Evolutionary conservation across 352 stramenopile genomes (phyloP).

Genomic region (Vaucheria bursata): DNA sequence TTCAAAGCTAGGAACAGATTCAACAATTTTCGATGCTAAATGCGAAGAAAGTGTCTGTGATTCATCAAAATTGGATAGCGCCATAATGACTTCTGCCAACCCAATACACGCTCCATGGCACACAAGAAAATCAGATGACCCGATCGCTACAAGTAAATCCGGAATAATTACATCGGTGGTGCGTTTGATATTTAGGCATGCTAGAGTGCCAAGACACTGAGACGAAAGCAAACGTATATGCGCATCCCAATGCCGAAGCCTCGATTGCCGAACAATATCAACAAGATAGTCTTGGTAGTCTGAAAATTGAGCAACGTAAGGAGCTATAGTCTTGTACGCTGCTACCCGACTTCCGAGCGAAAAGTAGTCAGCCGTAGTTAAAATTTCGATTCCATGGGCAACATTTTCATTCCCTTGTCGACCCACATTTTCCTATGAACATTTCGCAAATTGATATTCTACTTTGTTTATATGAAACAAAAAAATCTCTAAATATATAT

Average conservation of each 20-base stretch:
- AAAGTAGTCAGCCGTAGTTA: slow-evolving; percentile 94
- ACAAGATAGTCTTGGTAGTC: slow-evolving; percentile 70
- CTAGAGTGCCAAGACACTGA: slow-evolving; percentile 70
- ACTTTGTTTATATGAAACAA: too few species aligned
- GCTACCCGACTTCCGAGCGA: slow-evolving; percentile 80
- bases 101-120: slow-evolving; percentile 85
- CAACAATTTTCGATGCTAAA: slow-evolving; percentile 47
- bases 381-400: slow-evolving; percentile 87
- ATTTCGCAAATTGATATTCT: too few species aligned
- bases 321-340: slow-evolving; percentile 82
- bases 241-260: slow-evolving; percentile 89
- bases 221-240: slow-evolving; percentile 77
- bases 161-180: slow-evolving; percentile 67
- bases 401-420: slow-evolving; percentile 73
- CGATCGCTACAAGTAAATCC: slow-evolving; percentile 61
- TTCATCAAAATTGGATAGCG: slow-evolving; percentile 47
- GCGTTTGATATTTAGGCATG: slow-evolving; percentile 64
- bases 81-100: slow-evolving; percentile 70
- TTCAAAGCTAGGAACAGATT: slow-evolving; percentile 73
- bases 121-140: slow-evolving; percentile 71
- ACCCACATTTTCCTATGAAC: slow-evolving; percentile 54
- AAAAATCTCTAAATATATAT: too few species aligned
- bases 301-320: slow-evolving; percentile 57
- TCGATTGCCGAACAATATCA: slow-evolving; percentile 63
- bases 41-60: slow-evolving; percentile 25